Percentiles rank a stretch among this genome's conserved stretches.
phyloP scores from a whole-genome alignment of 208 protist genomes.

The Acanthamoeba castellanii region DNA sequence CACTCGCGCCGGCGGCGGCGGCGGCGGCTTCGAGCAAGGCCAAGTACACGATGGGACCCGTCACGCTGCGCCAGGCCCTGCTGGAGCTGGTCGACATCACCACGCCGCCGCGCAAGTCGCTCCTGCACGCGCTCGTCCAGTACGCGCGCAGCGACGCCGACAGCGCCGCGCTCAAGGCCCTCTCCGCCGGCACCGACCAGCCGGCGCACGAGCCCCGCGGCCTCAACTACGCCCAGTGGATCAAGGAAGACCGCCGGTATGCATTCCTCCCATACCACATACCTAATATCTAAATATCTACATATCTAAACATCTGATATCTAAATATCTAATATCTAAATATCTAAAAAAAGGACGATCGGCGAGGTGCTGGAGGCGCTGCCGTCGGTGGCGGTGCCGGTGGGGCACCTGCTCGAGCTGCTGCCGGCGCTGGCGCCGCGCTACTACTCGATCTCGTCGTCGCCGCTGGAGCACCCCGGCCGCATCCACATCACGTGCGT shows the following conservation, averaged over 20 bases:
- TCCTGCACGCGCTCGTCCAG: conserved; percentile 76
- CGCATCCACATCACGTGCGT: conserved; percentile 80
- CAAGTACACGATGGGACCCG: conserved; percentile 19
- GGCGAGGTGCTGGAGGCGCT: conserved; percentile 73
- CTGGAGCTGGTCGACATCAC: conserved; percentile 69
- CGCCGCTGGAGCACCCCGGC: conserved; percentile 80
- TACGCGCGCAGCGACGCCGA: conserved; percentile 72
- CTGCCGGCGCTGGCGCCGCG: conserved; percentile 95
- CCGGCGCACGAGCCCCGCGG: neutral
- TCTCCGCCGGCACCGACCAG: neutral
- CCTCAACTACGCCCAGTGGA: conserved; percentile 63
- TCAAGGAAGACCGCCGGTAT: conserved; percentile 65
- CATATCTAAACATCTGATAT: neutral
- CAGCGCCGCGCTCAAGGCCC: conserved; percentile 37
- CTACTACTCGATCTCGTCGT: conserved; percentile 97
- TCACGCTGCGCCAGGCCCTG: conserved; percentile 52
- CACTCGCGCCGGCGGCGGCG: neutral
- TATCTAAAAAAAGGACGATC: conserved; percentile 24
- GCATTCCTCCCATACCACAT: neutral
- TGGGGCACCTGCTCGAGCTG: conserved; percentile 83
- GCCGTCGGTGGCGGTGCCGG: conserved; percentile 72
- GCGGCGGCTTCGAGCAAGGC: neutral
- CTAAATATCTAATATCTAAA: neutral
- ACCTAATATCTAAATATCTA: neutral
- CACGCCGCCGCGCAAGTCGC: conserved; percentile 47